These are phyloP conservation scores for Cercospora canescens DNA, from an alignment of 2,329 filamentous ascomycete genomes.

Conservation along the genomic window DNA sequence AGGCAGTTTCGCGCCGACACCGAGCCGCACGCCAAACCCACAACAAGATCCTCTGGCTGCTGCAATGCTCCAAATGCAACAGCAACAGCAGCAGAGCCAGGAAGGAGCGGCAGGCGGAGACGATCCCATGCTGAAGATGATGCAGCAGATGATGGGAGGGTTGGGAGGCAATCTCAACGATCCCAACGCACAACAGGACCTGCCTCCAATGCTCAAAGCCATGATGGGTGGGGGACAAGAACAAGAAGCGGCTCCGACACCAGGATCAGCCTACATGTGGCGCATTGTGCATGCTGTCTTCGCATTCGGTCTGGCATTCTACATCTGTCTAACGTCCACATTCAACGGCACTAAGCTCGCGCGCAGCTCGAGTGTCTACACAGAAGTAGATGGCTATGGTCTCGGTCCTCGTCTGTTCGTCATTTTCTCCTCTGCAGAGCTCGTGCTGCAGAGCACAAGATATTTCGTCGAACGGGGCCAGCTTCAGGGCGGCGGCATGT, in stretches of 20 bases:
- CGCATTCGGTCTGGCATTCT: slow-evolving; percentile 68
- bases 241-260: slow-evolving; percentile 36
- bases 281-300: slow-evolving; percentile 72
- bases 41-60: slow-evolving; percentile 30
- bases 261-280: slow-evolving; percentile 60
- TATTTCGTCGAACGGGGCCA: slow-evolving; percentile 68
- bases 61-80: slow-evolving; percentile 31
- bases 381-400: slow-evolving; percentile 43
- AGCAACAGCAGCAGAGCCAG: slow-evolving; percentile 24
- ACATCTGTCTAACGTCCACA: slow-evolving; percentile 66
- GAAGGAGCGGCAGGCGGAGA: slow-evolving; percentile 36
- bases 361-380: slow-evolving; percentile 44
- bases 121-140: slow-evolving; percentile 73
- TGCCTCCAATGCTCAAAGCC: slow-evolving; percentile 46
- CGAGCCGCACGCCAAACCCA: slow-evolving; percentile 14
- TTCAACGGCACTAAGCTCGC: slow-evolving; percentile 67
- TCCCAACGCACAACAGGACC: slow-evolving; percentile 42
- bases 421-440: slow-evolving; percentile 77
- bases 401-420: slow-evolving; percentile 66
- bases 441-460: slow-evolving; percentile 68
- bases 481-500: slow-evolving; percentile 59
- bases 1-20: slow-evolving; percentile 20
- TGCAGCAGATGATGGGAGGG: slow-evolving; percentile 59
- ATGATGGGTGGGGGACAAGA: slow-evolving; percentile 44
- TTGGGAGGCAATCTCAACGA: slow-evolving; percentile 38